Base-by-base conservation (phyloP, 192 early-diverging fungal species). In the Podila horticola region DNA sequence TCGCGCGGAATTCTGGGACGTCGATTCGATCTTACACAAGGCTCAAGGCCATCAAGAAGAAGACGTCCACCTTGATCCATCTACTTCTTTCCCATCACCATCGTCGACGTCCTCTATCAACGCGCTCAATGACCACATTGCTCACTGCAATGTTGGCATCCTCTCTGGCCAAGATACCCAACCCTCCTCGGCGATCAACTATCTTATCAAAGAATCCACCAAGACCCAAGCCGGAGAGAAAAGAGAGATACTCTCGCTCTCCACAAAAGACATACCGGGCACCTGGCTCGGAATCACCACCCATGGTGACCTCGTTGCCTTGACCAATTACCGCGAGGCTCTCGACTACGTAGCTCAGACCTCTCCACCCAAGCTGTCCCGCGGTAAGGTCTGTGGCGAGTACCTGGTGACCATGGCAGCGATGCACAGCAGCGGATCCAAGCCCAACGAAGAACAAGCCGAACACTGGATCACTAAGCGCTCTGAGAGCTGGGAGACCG, bases 221-320 rank as follows among this genome's bases (percentile, higher is more conserved):
- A 31, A n/a, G 8, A 38, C 51, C 22, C 58, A 59, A 0, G 4
- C 11, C 1, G 58, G 50, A 6, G 31, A 58, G 13, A 61, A 69
- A 38, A 58, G 55, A 33, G 20, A 64, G 2, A 62, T 33, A 3
- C 41, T 81, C 38, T 33, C 41, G 0, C 11, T 81, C 22, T 60
- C 67, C 8, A 81, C 77, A 2, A 15, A 81, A 22, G 57, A 73
- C 45, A 41, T 81, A 0, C 71, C 82, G 0, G 87, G 87, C 1
- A 88, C 84, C 7, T 88, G 87, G 87, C 62, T 88, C 12, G 87
- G 85, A 4, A 81, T 88, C 34, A 83, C 85, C 8, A 75, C 66
- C 4, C 49, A 82, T 33, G 87, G 87, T 6, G 71, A 76, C 49
- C 82, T 88, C 38, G 76, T 84, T 20, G 85, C 84, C 5, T 31